Evolutionary conservation across 352 stramenopile genomes (phyloP).

Genomic region (Pythium chondricola): DNA sequence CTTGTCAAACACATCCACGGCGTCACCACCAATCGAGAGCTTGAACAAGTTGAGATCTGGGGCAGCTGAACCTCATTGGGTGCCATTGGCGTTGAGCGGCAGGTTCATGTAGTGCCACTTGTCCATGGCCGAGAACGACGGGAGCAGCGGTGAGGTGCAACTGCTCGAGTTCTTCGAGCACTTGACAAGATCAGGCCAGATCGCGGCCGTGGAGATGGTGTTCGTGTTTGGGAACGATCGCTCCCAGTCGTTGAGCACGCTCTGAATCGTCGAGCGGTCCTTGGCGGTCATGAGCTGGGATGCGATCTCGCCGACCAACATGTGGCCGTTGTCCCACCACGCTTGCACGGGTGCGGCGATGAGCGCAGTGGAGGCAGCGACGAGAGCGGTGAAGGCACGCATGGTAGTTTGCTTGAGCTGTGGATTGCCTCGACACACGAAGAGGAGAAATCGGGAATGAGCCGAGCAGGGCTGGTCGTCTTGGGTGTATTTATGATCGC

Average conservation of each 20-base stretch:
- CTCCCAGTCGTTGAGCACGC: constrained; percentile 19
- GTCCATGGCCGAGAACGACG: constrained; percentile 45
- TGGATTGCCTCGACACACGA: background rate
- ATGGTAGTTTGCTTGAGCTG: background rate
- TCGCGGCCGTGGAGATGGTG: constrained; percentile 21
- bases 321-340: constrained; percentile 35
- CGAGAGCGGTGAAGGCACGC: constrained; percentile 6
- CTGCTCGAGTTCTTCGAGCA: constrained; percentile 16
- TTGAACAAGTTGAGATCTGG: constrained; percentile 43
- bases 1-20: constrained; percentile 34
- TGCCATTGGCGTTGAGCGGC: constrained; percentile 44
- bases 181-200: constrained; percentile 34
- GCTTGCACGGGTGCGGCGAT: constrained; percentile 5
- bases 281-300: constrained; percentile 19
- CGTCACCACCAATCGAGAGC: constrained; percentile 40
- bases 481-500: too few relatives aligned
- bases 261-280: constrained; percentile 20
- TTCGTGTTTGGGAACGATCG: constrained; percentile 26
- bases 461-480: background rate
- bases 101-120: constrained; percentile 72
- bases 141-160: constrained; percentile 13
- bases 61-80: constrained; percentile 30
- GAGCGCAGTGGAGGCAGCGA: constrained; percentile 7
- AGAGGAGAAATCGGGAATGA: background rate
- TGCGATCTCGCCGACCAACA: constrained; percentile 26